Evolutionary conservation across 2,329 filamentous ascomycete species (phyloP).

Genomic region (Camillea tinctor): DNA sequence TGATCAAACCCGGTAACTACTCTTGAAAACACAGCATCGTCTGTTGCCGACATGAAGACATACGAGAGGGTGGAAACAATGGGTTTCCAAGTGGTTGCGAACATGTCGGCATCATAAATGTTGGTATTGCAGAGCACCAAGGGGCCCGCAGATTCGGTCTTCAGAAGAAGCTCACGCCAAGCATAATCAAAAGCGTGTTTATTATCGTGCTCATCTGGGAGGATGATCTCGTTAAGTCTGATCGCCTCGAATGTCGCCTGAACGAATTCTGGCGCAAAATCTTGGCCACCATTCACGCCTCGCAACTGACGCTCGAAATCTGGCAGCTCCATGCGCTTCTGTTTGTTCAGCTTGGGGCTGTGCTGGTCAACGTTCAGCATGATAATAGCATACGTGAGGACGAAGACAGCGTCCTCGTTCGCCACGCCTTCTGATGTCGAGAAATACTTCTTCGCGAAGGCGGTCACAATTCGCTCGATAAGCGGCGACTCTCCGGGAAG

Average conservation of each 20-base stretch:
- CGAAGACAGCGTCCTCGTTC: slow-evolving; percentile 83
- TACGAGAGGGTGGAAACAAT: slow-evolving; percentile 94
- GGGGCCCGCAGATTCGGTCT: slow-evolving; percentile 73
- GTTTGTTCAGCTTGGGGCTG: slow-evolving; percentile 79
- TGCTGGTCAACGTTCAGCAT: slow-evolving; percentile 97
- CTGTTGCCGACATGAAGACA: slow-evolving; percentile 97
- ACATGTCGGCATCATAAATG: slow-evolving; percentile 96
- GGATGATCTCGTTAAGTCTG: slow-evolving; percentile 88
- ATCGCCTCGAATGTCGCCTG: slow-evolving; percentile 89
- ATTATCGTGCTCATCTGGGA: slow-evolving; percentile 96
- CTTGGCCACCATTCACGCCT: slow-evolving; percentile 80
- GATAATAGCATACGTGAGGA: slow-evolving; percentile 94
- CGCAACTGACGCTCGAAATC: slow-evolving; percentile 89
- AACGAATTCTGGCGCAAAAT: slow-evolving; percentile 82
- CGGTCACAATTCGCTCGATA: slow-evolving; percentile 87
- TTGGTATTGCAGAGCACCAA: slow-evolving; percentile 85
- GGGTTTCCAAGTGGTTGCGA: slow-evolving; percentile 91
- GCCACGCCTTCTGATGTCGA: slow-evolving; percentile 70
- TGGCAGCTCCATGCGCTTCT: slow-evolving; percentile 78
- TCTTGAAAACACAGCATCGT: slow-evolving; percentile 90
- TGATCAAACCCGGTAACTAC: slow-evolving; percentile 95
- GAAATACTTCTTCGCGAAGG: slow-evolving; percentile 85
- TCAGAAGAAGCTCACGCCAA: slow-evolving; percentile 90
- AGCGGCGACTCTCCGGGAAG: slow-evolving; percentile 89
- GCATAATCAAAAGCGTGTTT: slow-evolving; percentile 95